These are phyloP conservation scores for Agrocybe chaxingu DNA, from an alignment of 768 basidiomycete species.

Conservation along the genomic window DNA sequence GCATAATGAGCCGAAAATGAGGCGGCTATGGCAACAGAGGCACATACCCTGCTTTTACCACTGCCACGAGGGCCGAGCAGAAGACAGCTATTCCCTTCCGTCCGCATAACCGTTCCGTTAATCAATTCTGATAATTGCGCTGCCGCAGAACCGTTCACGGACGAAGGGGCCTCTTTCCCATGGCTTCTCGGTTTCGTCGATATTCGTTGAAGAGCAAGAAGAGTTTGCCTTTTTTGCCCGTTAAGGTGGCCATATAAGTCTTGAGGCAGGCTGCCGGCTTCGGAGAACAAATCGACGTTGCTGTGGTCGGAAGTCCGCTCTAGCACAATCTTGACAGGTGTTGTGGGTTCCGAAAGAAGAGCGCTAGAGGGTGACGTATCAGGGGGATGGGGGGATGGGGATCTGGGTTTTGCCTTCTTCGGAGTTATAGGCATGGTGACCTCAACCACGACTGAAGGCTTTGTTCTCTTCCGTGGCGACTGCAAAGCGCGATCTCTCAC, in stretches of 20 bases:
- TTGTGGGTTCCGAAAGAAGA: no score
- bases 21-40: neutral
- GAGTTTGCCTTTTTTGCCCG: conserved; percentile 55
- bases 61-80: conserved; percentile 82
- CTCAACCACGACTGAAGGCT: no score
- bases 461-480: no score
- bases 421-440: no score
- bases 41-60: conserved; percentile 76
- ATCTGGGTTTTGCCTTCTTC: no score
- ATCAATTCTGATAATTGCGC: conserved; percentile 64
- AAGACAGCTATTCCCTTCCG: conserved; percentile 93
- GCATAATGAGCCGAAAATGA: conserved; percentile 2
- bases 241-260: conserved; percentile 45
- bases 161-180: conserved; percentile 30
- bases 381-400: no score
- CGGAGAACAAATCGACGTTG: no score
- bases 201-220: conserved; percentile 40
- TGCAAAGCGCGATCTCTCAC: no score
- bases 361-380: no score
- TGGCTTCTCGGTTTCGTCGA: neutral
- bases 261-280: conserved; percentile 23
- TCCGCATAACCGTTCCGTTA: conserved; percentile 68
- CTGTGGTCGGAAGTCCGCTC: no score
- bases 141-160: conserved; percentile 41
- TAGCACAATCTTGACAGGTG: no score